Conservation (phyloP, 495 filamentous ascomycete species). For the Schizothecium vesticola region DNA sequence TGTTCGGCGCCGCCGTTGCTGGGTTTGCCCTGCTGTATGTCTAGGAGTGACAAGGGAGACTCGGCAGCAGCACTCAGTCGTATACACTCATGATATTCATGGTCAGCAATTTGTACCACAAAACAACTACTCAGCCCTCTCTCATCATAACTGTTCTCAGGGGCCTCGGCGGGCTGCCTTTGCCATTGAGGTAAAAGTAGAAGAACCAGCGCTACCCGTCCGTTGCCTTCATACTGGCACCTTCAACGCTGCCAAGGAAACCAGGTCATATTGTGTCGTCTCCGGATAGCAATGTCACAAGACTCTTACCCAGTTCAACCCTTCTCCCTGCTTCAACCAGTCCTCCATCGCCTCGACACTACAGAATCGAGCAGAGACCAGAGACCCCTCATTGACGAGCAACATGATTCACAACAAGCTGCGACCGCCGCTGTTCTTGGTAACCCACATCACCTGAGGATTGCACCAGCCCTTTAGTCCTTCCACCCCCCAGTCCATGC, state of each 20-base stretch:
- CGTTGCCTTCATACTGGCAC: background rate
- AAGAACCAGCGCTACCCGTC: too few relatives aligned
- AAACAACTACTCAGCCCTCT: background rate
- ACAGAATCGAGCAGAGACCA: background rate
- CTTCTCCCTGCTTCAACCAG: background rate
- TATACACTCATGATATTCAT: background rate
- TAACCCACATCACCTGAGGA: constrained; percentile 28
- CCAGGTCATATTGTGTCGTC: background rate
- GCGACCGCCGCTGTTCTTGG: constrained; percentile 11
- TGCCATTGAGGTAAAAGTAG: too few relatives aligned
- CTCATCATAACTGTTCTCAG: too few relatives aligned
- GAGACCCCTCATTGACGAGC: background rate
- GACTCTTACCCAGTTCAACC: background rate
- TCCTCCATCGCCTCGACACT: too few relatives aligned
- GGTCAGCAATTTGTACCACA: background rate
- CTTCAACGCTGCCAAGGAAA: background rate
- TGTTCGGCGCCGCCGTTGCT: background rate
- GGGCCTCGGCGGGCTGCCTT: too few relatives aligned
- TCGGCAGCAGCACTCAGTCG: background rate
- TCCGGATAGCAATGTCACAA: background rate
- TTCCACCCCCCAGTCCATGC: constrained; percentile 46
- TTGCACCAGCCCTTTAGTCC: constrained; percentile 50
- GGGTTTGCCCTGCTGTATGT: background rate
- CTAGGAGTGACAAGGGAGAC: background rate
- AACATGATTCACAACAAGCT: background rate